Conservation (phyloP, 176 grass and related monocot genomes). For the Aegilops sharonensis region DNA sequence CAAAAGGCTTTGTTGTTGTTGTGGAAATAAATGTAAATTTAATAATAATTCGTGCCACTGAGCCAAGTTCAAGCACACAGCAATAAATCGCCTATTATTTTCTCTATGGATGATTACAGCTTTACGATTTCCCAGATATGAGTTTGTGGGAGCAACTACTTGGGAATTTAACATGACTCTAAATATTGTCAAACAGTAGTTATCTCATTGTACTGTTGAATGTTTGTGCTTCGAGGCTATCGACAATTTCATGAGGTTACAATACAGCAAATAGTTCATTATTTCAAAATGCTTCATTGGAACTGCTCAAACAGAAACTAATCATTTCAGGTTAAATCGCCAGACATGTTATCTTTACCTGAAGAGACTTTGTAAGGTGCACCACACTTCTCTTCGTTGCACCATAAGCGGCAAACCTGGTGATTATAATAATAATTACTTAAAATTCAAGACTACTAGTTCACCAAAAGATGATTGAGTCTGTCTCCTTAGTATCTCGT, state of each 20-base stretch:
- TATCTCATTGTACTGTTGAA: background rate
- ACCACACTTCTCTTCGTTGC: conserved; percentile 93
- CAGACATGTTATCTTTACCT: conserved; percentile 49
- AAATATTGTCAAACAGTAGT: conserved; percentile 19
- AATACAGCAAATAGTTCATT: conserved; percentile 4
- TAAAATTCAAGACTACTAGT: conserved; percentile 3
- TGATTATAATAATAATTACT: conserved; percentile 15
- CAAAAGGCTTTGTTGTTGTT: no score
- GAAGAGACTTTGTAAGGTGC: conserved; percentile 93
- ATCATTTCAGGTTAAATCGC: conserved; percentile 8
- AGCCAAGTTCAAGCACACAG: background rate
- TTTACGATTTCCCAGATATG: conserved; percentile 4
- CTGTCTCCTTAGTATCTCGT: conserved; percentile 20
- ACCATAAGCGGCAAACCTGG: conserved; percentile 96
- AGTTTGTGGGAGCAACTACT: background rate
- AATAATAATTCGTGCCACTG: background rate
- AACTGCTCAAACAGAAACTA: conserved; percentile 14
- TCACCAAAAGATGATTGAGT: conserved; percentile 19
- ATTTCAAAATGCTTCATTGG: background rate
- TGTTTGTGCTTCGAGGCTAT: background rate
- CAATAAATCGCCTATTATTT: background rate
- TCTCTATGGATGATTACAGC: conserved; percentile 3
- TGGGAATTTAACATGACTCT: background rate
- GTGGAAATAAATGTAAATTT: background rate
- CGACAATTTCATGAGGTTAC: conserved; percentile 3